Percentiles rank a stretch among this genome's conserved stretches.
phyloP scores from a whole-genome alignment of 345 rosid genomes.

The Abelmoschus esculentus region DNA sequence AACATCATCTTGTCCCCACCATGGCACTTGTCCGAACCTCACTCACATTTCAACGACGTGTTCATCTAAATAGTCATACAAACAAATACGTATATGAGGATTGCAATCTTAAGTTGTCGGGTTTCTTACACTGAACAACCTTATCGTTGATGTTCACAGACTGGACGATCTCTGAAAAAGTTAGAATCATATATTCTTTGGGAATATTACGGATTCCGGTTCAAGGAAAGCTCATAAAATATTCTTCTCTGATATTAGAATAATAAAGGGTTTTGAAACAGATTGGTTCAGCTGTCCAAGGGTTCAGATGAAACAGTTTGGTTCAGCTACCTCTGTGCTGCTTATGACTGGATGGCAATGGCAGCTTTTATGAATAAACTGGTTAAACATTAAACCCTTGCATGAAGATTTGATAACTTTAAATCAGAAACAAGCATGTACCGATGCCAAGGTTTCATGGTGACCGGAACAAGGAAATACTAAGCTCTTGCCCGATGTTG shows the following conservation, averaged over 20 bases:
- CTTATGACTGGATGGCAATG: not conserved
- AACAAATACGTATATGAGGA: too few species aligned
- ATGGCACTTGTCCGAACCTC: too few species aligned
- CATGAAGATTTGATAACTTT: not conserved
- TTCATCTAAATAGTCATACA: too few species aligned
- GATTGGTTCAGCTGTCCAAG: slow-evolving; percentile 10
- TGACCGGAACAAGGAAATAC: slow-evolving; percentile 50
- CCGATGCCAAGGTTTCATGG: not conserved
- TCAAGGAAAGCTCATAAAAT: not conserved
- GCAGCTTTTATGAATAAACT: too few species aligned
- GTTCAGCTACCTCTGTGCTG: not conserved
- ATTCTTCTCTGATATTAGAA: not conserved
- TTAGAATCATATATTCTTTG: not conserved
- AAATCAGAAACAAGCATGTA: not conserved
- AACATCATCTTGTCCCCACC: too few species aligned
- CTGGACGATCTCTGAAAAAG: too few species aligned
- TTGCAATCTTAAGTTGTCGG: too few species aligned
- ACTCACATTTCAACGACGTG: too few species aligned
- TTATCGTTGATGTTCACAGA: too few species aligned
- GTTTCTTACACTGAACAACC: too few species aligned
- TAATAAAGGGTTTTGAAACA: not conserved
- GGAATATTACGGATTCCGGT: not conserved
- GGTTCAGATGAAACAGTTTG: slow-evolving; percentile 12
- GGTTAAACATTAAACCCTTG: too few species aligned
- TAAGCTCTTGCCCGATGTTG: slow-evolving; percentile 63